Conservation (phyloP, 2,329 filamentous ascomycete genomes). For the Fusarium staphyleae region DNA sequence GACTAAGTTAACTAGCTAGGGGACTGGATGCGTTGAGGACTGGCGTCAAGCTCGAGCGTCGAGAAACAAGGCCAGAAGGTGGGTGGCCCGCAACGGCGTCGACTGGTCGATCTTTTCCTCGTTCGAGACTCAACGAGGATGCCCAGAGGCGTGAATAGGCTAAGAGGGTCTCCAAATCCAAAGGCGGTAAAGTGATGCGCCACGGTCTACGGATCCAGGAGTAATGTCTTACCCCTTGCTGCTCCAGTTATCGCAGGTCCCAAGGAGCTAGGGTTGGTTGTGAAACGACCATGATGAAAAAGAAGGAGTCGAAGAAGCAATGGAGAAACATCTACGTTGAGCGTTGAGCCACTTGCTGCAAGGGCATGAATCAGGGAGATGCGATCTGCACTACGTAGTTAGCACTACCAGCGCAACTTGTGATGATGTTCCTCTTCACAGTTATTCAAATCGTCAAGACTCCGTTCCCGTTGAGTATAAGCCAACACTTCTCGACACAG, state of each 20-base stretch:
- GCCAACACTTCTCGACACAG: too few species aligned
- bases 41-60: constrained; percentile 25
- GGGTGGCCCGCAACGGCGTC: constrained; percentile 26
- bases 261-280: constrained; percentile 5
- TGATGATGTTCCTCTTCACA: too few species aligned
- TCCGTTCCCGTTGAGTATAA: too few species aligned
- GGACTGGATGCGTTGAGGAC: constrained; percentile 19
- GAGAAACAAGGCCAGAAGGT: neutral
- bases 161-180: too few species aligned
- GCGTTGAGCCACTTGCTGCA: constrained; percentile 27
- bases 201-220: constrained; percentile 2
- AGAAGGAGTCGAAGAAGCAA: constrained; percentile 13
- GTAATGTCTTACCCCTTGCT: too few species aligned
- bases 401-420: too few species aligned
- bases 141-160: too few species aligned
- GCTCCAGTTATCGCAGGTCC: neutral
- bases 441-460: too few species aligned
- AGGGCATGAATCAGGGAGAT: constrained; percentile 14
- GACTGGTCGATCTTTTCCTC: constrained; percentile 22
- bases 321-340: constrained; percentile 17
- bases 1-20: too few species aligned
- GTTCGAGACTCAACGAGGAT: constrained; percentile 24
- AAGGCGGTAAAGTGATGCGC: constrained; percentile 29
- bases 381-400: too few species aligned
- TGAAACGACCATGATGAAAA: constrained; percentile 20